Evolutionary conservation across 106 monocot species (phyloP).

Genomic region (Narthecium ossifragum): DNA sequence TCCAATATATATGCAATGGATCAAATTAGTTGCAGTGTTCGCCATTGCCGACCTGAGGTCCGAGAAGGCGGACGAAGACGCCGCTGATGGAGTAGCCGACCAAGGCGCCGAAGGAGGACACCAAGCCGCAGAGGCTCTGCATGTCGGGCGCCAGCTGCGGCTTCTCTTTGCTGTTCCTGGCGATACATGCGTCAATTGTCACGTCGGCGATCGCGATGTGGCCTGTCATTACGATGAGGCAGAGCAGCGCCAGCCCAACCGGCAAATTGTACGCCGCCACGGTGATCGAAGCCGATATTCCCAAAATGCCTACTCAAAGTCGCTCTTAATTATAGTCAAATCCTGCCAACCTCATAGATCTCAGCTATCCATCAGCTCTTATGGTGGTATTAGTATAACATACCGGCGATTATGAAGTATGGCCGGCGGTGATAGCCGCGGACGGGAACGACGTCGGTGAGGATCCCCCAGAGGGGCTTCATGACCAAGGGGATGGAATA

Average conservation of each 20-base stretch:
- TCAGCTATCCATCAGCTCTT: not conserved
- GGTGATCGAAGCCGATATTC: slow-evolving; percentile 13
- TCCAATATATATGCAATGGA: not conserved
- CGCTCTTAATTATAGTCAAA: not conserved
- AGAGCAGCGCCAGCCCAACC: slow-evolving; percentile 26
- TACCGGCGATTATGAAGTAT: slow-evolving; percentile 67
- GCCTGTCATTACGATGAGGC: slow-evolving; percentile 35
- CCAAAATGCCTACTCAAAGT: slow-evolving; percentile 31
- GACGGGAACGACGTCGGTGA: slow-evolving; percentile 71
- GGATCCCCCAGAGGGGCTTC: slow-evolving; percentile 79
- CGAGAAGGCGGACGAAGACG: slow-evolving; percentile 48
- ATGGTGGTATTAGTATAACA: not conserved
- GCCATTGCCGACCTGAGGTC: slow-evolving; percentile 51
- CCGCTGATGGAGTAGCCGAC: slow-evolving; percentile 64
- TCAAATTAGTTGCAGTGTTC: not conserved
- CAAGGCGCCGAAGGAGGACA: slow-evolving; percentile 47
- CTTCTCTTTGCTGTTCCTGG: slow-evolving; percentile 55
- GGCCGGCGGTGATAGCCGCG: slow-evolving; percentile 61
- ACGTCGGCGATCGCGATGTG: slow-evolving; percentile 60
- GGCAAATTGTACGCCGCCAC: slow-evolving; percentile 25
- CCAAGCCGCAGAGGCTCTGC: slow-evolving; percentile 62
- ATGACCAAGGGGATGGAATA: slow-evolving; percentile 58
- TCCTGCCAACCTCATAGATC: not conserved
- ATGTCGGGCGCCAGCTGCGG: slow-evolving; percentile 60
- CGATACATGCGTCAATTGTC: slow-evolving; percentile 78